Conservation (phyloP, 257 asterid species). For the Plantago elongata region DNA sequence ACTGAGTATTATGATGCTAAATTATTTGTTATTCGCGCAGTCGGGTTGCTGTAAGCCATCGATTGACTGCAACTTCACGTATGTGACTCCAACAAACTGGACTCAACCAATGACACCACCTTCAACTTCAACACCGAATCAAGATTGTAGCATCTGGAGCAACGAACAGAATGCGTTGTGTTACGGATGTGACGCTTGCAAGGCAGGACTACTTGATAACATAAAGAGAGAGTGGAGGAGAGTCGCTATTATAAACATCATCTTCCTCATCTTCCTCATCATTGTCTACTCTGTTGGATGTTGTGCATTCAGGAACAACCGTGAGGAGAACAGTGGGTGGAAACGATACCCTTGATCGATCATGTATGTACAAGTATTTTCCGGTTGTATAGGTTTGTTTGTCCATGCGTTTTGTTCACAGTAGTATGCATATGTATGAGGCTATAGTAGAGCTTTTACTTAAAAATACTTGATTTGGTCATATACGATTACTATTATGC, state of each 20-base stretch:
- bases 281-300: constrained; percentile 81
- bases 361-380: no score
- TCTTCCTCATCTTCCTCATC: constrained; percentile 67
- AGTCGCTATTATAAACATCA: constrained; percentile 66
- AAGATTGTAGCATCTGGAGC: constrained; percentile 60
- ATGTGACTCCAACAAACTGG: constrained; percentile 83
- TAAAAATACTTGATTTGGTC: no score
- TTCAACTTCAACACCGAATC: constrained; percentile 12
- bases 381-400: no score
- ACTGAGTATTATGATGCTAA: neutral
- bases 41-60: constrained; percentile 99
- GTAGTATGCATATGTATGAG: no score
- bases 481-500: no score
- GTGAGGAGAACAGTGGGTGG: constrained; percentile 57
- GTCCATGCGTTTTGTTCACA: no score
- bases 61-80: constrained; percentile 54
- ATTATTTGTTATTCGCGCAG: constrained; percentile 25
- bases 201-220: constrained; percentile 86
- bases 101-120: constrained; percentile 22
- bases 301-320: constrained; percentile 80
- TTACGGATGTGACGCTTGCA: constrained; percentile 75
- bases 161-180: constrained; percentile 49
- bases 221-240: constrained; percentile 77
- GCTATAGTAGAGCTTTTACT: no score
- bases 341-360: constrained; percentile 61